phyloP scores from a whole-genome alignment of 495 filamentous ascomycete genomes.

The Astrothelium subdiscretum region DNA sequence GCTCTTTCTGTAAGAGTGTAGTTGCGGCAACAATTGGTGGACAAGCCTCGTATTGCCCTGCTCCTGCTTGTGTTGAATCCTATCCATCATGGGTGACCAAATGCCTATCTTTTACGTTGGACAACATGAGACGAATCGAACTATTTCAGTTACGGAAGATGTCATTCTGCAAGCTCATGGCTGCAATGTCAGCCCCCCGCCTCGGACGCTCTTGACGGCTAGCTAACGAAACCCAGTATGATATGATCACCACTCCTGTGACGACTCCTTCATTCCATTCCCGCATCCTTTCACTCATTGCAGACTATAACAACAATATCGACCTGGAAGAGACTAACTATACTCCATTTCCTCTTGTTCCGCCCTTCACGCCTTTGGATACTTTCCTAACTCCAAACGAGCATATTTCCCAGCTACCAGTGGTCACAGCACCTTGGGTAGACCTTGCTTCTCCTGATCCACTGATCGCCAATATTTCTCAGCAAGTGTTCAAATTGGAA shows the following conservation, averaged over 20 bases:
- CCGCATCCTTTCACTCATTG: conserved; percentile 48
- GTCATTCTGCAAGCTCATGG: conserved; percentile 59
- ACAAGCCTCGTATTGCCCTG: no score
- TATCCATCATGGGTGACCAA: conserved; percentile 36
- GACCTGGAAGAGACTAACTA: conserved; percentile 6
- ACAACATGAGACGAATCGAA: conserved; percentile 65
- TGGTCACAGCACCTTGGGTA: conserved; percentile 75
- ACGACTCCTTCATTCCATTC: conserved; percentile 75
- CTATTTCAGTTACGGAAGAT: conserved; percentile 46
- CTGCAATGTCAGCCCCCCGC: conserved; percentile 40
- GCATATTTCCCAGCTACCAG: conserved; percentile 57
- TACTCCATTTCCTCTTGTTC: conserved; percentile 34
- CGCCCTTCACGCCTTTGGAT: conserved; percentile 60
- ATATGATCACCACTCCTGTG: conserved; percentile 81
- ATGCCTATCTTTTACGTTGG: conserved; percentile 64
- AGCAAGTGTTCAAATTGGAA: conserved; percentile 81
- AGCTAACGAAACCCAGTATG: conserved; percentile 50
- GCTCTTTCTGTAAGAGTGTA: neutral
- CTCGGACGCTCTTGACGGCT: neutral
- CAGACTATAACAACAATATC: conserved; percentile 33
- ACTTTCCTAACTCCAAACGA: conserved; percentile 62
- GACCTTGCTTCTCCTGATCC: conserved; percentile 78
- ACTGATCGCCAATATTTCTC: conserved; percentile 66
- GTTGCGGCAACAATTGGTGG: no score
- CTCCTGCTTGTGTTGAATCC: no score